Evolutionary conservation across 305 asterid species (phyloP), one percentile per base, ranked within the genome.

Genomic region (Caryopteris hybrid): DNA sequence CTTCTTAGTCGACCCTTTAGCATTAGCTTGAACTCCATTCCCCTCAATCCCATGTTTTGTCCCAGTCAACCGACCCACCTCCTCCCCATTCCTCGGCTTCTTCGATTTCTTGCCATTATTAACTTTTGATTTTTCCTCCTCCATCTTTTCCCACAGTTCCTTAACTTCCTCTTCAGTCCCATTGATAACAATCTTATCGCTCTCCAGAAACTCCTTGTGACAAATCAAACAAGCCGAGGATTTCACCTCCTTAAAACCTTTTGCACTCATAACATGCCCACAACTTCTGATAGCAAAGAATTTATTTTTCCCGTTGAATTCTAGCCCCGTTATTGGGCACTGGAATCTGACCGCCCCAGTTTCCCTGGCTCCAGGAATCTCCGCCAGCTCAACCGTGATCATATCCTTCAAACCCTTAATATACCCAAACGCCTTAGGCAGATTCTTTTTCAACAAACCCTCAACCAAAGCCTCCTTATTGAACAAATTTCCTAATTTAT

Each of bases 391-490:
- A 2, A 91, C 90, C 5, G 78, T 5, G 10, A 89, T 84, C 97
- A 95, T 89, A 86, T 95, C 99, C 84, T 83, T 95, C 90, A 95
- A 85, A 22, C 98, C 97, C 86, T 75, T 91, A 8, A 95, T 84
- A 39, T 95, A 88, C 61, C 91, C 64, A 74, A 86, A 88, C 78
- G 82, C 89, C 73, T 83, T 89, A 0, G 99, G 96, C 88, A 91
- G 62, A 36, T 80, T 86, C 76, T 95, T 94, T 68, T 78, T 84
- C 91, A 95, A 68, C 83, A 95, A 74, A 5, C 84, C 98, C 80
- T 89, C 97, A 13, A 91, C 98, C 59, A 91, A 73, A 22, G 86
- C 96, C 81, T 91, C 95, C 72, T 95, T 91, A 54, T 89, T 95
- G 36, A 95, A 95, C 75, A 95, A 79, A 81, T 91, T 95, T 69